Percentiles rank a stretch among this genome's conserved stretches.
Evolutionary conservation across 768 basidiomycete species (phyloP).

Genomic region (Phaeolepiota aurea): DNA sequence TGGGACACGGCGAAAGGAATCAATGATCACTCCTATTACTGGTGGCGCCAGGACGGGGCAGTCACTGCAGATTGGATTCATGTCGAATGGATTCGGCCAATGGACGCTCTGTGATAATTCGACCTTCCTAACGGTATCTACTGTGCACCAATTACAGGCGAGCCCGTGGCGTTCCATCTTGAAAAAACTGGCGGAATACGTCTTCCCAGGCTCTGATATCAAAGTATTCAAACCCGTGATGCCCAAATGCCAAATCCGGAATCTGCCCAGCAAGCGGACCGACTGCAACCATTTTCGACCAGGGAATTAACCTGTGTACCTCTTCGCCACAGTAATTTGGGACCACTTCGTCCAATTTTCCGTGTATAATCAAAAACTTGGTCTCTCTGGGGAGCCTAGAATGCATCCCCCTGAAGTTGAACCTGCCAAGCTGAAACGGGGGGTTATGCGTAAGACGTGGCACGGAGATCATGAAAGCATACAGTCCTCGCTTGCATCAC

Average conservation of each 20-base stretch:
- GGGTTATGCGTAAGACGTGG: no score
- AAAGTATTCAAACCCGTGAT: constrained; percentile 40
- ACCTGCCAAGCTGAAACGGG: constrained; percentile 20
- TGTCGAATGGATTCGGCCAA: constrained; percentile 30
- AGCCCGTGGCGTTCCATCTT: neutral
- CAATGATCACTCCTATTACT: neutral
- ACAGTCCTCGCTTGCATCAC: constrained; percentile 25
- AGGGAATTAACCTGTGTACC: constrained; percentile 25
- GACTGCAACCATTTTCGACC: constrained; percentile 23
- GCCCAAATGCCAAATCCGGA: constrained; percentile 28
- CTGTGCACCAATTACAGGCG: neutral
- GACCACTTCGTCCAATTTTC: constrained; percentile 27
- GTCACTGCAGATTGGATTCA: constrained; percentile 31
- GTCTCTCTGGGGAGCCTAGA: constrained; percentile 19
- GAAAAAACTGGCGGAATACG: constrained; percentile 27
- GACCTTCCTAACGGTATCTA: neutral
- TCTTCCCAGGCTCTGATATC: constrained; percentile 29
- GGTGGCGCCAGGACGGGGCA: neutral
- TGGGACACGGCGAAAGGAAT: neutral
- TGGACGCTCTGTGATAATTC: constrained; percentile 20
- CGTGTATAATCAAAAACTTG: constrained; percentile 31
- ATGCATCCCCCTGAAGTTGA: constrained; percentile 22
- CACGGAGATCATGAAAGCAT: no score
- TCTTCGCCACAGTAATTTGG: constrained; percentile 26
- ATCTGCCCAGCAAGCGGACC: constrained; percentile 25